These are phyloP conservation scores for Xylariaceae sp. DNA, from an alignment of 2,329 filamentous ascomycete species.

Conservation along the genomic window DNA sequence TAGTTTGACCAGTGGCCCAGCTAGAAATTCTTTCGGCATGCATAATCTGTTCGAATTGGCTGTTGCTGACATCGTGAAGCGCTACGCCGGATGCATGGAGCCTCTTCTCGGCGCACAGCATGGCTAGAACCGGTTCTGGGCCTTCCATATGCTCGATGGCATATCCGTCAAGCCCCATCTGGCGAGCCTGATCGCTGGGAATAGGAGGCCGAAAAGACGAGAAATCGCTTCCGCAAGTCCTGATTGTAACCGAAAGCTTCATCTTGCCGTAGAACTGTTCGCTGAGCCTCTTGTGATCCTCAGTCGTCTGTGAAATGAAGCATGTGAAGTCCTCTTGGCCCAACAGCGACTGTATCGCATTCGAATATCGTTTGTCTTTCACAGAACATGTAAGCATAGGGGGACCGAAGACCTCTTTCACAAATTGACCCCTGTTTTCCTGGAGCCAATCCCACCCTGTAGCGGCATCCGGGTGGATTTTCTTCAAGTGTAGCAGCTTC, in stretches of 20 bases:
- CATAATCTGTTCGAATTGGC: conserved; percentile 64
- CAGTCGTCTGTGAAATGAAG: conserved; percentile 71
- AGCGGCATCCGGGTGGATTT: conserved; percentile 58
- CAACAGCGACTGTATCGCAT: conserved; percentile 50
- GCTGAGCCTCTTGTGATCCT: conserved; percentile 72
- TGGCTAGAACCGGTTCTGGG: conserved; percentile 77
- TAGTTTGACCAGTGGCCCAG: conserved; percentile 66
- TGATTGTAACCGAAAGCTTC: conserved; percentile 68
- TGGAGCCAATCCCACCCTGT: conserved; percentile 80
- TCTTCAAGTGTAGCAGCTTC: conserved; percentile 62
- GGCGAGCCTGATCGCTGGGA: conserved; percentile 47
- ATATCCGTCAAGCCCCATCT: conserved; percentile 72
- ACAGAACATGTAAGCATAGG: conserved; percentile 76
- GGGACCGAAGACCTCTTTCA: conserved; percentile 74
- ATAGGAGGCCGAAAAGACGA: conserved; percentile 52
- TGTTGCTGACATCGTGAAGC: conserved; percentile 57
- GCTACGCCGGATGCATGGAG: conserved; percentile 67
- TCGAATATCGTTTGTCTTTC: conserved; percentile 63
- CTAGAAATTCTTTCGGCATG: conserved; percentile 52
- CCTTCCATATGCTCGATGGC: conserved; percentile 75
- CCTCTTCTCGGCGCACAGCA: conserved; percentile 73
- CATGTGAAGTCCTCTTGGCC: conserved; percentile 51
- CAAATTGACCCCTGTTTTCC: conserved; percentile 63
- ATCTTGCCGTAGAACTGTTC: conserved; percentile 58
- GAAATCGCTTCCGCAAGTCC: conserved; percentile 54